Percentiles rank a stretch among this genome's conserved stretches.
Evolutionary conservation across 2,329 filamentous ascomycete genomes (phyloP).

Genomic region (Fusarium coffeatum): DNA sequence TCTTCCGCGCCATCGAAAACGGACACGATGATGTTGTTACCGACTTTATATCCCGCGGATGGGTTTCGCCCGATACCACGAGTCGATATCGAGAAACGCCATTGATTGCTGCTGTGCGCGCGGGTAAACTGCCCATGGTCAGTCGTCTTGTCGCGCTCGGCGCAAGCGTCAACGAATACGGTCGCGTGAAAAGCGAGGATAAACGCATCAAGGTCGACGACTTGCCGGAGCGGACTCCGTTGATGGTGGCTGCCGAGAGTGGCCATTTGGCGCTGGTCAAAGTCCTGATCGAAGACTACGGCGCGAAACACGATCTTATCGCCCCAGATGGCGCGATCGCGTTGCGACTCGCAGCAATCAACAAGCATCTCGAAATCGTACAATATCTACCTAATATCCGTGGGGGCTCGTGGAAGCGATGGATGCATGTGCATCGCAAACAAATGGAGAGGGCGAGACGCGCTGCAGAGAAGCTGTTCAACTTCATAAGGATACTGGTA

Average conservation of each 20-base stretch:
- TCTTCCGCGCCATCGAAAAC: slow-evolving; percentile 47
- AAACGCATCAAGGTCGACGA: not conserved
- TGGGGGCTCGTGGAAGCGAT: slow-evolving; percentile 54
- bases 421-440: slow-evolving; percentile 49
- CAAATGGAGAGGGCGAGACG: slow-evolving; percentile 45
- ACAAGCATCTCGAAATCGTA: slow-evolving; percentile 58
- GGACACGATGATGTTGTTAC: slow-evolving; percentile 47
- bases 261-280: slow-evolving; percentile 57
- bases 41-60: slow-evolving; percentile 49
- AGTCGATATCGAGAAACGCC: slow-evolving; percentile 49
- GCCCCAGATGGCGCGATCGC: slow-evolving; percentile 60
- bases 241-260: slow-evolving; percentile 57
- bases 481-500: slow-evolving; percentile 44
- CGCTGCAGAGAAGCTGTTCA: slow-evolving; percentile 40
- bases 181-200: slow-evolving; percentile 4
- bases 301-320: slow-evolving; percentile 57
- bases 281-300: slow-evolving; percentile 54
- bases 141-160: slow-evolving; percentile 52
- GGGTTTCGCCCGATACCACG: slow-evolving; percentile 55
- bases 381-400: slow-evolving; percentile 55
- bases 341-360: slow-evolving; percentile 57
- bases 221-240: slow-evolving; percentile 54
- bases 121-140: slow-evolving; percentile 48
- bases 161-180: slow-evolving; percentile 50
- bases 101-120: slow-evolving; percentile 52